Percentiles rank a stretch among this genome's conserved stretches.
phyloP scores from a whole-genome alignment of 176 grass and related monocot species.

The Tillandsia leiboldiana region DNA sequence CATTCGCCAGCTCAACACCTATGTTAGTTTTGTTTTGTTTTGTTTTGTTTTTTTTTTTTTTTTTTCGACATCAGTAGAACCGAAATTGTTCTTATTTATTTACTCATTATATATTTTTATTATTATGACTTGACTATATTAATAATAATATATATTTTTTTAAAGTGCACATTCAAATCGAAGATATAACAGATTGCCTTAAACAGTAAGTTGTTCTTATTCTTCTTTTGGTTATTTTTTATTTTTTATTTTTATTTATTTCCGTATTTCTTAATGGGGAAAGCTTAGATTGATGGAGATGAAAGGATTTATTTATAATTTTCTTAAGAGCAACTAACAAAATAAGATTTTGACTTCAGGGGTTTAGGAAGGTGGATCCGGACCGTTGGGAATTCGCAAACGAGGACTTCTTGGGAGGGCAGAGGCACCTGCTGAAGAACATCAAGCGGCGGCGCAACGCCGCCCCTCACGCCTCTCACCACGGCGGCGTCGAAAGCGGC shows the following conservation, averaged over 20 bases:
- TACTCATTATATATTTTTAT: not conserved
- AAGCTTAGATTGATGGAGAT: too few relatives aligned
- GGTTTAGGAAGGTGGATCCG: slow-evolving; percentile 65
- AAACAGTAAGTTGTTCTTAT: too few relatives aligned
- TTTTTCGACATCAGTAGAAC: not conserved
- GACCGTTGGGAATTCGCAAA: slow-evolving; percentile 90
- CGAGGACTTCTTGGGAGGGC: slow-evolving; percentile 61
- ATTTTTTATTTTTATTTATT: too few relatives aligned
- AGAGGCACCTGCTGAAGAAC: slow-evolving; percentile 55
- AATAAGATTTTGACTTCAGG: slow-evolving; percentile 23
- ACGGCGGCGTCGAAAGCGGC: too few relatives aligned
- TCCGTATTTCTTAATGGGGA: too few relatives aligned
- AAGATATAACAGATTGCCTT: too few relatives aligned
- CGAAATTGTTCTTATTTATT: not conserved
- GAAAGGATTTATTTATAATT: not conserved
- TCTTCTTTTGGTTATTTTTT: too few relatives aligned
- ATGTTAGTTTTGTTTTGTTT: slow-evolving; percentile 38
- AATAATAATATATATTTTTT: too few relatives aligned
- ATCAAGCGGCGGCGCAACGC: slow-evolving; percentile 8
- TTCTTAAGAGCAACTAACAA: not conserved
- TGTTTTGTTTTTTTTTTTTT: too few relatives aligned
- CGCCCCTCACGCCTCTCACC: not conserved
- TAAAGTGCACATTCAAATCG: too few relatives aligned
- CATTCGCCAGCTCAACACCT: slow-evolving; percentile 87
- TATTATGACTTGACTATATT: not conserved